Base-by-base conservation (phyloP, 2,329 filamentous ascomycete species). In the Chaetomium sp. region DNA sequence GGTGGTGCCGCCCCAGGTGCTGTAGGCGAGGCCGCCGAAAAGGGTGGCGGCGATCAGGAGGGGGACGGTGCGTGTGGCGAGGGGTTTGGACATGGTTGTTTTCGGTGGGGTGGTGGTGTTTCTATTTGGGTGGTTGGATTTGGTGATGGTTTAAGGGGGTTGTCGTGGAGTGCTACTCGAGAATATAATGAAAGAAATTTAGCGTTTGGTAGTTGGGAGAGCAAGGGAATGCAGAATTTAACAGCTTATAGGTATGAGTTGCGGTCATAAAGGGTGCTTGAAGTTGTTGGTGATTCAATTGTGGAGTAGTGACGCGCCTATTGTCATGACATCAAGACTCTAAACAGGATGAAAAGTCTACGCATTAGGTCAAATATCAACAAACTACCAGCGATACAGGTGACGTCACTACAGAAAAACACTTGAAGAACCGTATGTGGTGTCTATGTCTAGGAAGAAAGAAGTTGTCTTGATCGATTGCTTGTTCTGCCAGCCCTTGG, bases 1-100 rank as follows among this genome's bases (percentile, higher is more conserved):
- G 43, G 56, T 49, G 7, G 33, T 44, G 11, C 54, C 63, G 37
- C 63, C 63, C 10, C 49, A 55, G 8, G 62, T 65, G 11, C 47
- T 43, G 49, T 57, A 65, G 11, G 54, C 49, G 2, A 64, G 43
- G 6, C 59, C 53, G 42, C 54, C 52, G 41, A 56, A 53, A 47
- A 65, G 2, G 44, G 35, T 59, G 3, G 43, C 49, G 1, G 45
- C 56, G 27, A 59, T 45, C 40, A 56, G 10, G 9, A 62, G 34
- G 1, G 63, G 61, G 11, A 46, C 52, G 14, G 52, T 55, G 56
- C 62, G 63, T 40, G 35, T 14, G 52, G 52, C 43, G 37, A 59
- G 40, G 45, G 61, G 49, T 49, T 62, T 60, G 43, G 60, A 53
- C 55, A 60, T 59, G 43, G 44, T 6, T 8, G 52, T 37, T 14